A percentile compares a stretch with the other conserved stretches of the same genome.
Evolutionary conservation across 1,139 yeast species (phyloP).

Genomic region (Candida sanyaensis): DNA sequence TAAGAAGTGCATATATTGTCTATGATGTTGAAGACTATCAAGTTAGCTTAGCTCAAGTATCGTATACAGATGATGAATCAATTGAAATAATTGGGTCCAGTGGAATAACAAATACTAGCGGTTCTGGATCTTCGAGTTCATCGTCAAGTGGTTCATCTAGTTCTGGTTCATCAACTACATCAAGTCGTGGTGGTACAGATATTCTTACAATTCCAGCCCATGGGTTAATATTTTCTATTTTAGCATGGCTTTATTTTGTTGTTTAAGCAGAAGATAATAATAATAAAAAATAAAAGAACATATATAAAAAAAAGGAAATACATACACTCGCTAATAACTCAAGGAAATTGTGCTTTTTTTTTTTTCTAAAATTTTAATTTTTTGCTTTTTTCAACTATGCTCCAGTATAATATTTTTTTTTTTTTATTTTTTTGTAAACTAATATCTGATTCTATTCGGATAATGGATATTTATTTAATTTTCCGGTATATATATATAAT

Average conservation of each 20-base stretch:
- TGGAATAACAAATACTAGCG: constrained; percentile 2
- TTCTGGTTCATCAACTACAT: not conserved
- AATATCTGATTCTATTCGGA: not conserved
- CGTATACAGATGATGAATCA: constrained; percentile 21
- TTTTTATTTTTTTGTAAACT: not conserved
- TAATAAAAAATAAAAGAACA: not conserved
- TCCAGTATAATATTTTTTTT: not conserved
- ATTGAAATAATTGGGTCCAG: constrained; percentile 5
- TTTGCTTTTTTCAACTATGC: no score
- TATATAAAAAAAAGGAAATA: not conserved
- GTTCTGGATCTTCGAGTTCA: constrained; percentile 1
- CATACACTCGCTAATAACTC: not conserved
- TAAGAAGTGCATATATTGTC: constrained; percentile 75
- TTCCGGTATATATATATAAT: not conserved
- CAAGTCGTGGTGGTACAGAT: not conserved
- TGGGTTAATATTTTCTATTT: not conserved
- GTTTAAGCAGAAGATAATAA: not conserved
- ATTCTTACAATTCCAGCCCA: not conserved
- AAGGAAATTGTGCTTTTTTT: no score
- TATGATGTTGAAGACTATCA: constrained; percentile 69
- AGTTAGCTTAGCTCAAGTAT: constrained; percentile 69
- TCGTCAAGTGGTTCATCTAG: not conserved
- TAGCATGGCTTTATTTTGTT: not conserved
- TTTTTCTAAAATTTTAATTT: no score
- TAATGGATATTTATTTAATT: not conserved